Percentiles rank a stretch among this genome's conserved stretches.
These are phyloP conservation scores for Aspergillus phoenicis DNA, from an alignment of 2,329 filamentous ascomycete species.

Conservation along the genomic window DNA sequence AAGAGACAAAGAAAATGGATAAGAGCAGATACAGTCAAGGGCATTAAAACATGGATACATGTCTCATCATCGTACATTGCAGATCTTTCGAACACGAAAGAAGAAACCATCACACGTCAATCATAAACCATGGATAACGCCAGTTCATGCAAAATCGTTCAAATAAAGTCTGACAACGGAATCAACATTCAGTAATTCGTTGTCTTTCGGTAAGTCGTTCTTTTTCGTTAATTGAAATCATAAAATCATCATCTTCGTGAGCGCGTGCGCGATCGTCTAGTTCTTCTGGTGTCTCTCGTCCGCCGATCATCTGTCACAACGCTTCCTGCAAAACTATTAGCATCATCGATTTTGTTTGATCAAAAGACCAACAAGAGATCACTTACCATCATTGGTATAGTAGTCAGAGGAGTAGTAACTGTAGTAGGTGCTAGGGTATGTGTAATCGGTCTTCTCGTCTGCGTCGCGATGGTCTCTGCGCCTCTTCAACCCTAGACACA, in stretches of 20 bases:
- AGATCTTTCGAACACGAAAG: not conserved
- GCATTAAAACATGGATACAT: conserved; percentile 19
- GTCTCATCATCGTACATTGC: conserved; percentile 21
- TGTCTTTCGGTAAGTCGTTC: conserved; percentile 3
- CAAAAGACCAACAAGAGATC: too few relatives aligned
- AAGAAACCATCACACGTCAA: conserved; percentile 8
- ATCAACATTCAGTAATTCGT: not conserved
- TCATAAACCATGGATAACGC: conserved; percentile 10
- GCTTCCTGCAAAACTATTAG: conserved; percentile 40
- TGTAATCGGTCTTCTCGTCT: conserved; percentile 44
- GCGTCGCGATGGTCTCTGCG: conserved; percentile 34
- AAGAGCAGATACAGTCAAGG: not conserved
- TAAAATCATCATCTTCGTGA: conserved; percentile 30
- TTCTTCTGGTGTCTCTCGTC: conserved; percentile 33
- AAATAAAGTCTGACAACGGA: not conserved
- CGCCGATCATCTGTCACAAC: conserved; percentile 42
- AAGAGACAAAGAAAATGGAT: not conserved
- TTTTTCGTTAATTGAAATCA: not conserved
- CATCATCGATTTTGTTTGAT: not conserved
- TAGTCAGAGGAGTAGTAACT: conserved; percentile 41
- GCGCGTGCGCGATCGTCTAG: conserved; percentile 32
- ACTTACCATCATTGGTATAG: conserved; percentile 47
- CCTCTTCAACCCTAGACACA: conserved; percentile 50
- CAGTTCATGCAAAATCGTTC: conserved; percentile 4
- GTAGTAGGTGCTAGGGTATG: conserved; percentile 44